A percentile compares a stretch with the other conserved stretches of the same genome.
Conservation (phyloP, 1,139 yeast species). For the Kodamaea sp. region DNA sequence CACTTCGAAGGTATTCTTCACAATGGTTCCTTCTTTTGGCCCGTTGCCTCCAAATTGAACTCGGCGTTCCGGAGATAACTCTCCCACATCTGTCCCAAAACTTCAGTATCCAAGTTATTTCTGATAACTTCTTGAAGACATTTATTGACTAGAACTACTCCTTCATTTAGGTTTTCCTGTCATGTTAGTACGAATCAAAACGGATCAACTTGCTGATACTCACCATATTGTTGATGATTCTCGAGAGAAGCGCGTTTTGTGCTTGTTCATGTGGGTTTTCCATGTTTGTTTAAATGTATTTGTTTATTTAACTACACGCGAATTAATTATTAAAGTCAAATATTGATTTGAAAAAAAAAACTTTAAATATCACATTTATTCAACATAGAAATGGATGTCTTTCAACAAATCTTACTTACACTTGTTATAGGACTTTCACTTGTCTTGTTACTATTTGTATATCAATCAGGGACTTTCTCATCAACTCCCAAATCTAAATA, state of each 20-base stretch:
- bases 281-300: conserved; percentile 34
- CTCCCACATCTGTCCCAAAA: conserved; percentile 79
- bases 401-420: conserved; percentile 18
- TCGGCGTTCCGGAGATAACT: conserved; percentile 69
- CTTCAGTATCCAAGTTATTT: conserved; percentile 67
- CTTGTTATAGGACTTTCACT: conserved; percentile 19
- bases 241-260: conserved; percentile 71
- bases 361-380: background rate
- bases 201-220: conserved; percentile 20
- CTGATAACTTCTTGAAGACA: conserved; percentile 59
- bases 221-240: conserved; percentile 75
- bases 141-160: conserved; percentile 61
- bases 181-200: conserved; percentile 7
- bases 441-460: conserved; percentile 14
- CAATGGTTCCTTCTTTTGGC: conserved; percentile 56
- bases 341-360: background rate
- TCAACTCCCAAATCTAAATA: conserved; percentile 16
- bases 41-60: conserved; percentile 70
- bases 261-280: conserved; percentile 89
- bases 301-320: background rate
- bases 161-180: conserved; percentile 67
- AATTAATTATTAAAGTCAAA: background rate
- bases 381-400: conserved; percentile 16
- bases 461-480: conserved; percentile 13
- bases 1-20: conserved; percentile 13